Conservation (phyloP, 2,329 filamentous ascomycete species). For the Aspergillus aculeatus region DNA sequence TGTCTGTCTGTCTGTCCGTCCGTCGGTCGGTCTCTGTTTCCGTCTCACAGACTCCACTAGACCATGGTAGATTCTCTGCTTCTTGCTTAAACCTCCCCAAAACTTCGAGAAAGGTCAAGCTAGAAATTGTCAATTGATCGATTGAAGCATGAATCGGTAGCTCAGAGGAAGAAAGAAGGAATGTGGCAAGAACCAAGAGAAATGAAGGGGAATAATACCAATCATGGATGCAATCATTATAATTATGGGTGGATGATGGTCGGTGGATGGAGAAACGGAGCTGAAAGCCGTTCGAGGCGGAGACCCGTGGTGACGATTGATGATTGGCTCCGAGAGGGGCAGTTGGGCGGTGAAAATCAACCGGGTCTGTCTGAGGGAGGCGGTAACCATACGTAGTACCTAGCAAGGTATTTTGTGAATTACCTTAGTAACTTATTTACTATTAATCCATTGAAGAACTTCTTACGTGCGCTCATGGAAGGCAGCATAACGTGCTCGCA, state of each 20-base stretch:
- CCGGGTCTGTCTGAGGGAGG: neutral
- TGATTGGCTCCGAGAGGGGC: neutral
- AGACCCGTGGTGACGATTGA: neutral
- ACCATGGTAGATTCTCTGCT: neutral
- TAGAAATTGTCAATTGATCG: neutral
- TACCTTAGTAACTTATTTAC: no score
- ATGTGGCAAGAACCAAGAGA: neutral
- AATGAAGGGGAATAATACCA: no score
- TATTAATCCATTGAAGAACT: no score
- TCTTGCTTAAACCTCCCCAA: neutral
- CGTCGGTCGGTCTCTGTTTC: no score
- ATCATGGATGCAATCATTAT: no score
- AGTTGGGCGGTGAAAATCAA: neutral
- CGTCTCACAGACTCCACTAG: neutral
- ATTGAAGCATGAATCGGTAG: neutral
- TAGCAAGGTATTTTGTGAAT: no score
- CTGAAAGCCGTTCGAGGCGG: neutral
- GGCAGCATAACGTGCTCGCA: no score
- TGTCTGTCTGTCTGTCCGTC: neutral
- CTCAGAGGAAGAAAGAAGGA: neutral
- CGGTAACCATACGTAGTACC: neutral
- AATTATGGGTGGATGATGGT: no score
- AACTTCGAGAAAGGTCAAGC: neutral
- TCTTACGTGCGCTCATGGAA: no score
- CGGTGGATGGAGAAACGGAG: no score